These are phyloP conservation scores for Ustilaginoidea virens DNA, from an alignment of 2,329 filamentous ascomycete species.

Conservation along the genomic window DNA sequence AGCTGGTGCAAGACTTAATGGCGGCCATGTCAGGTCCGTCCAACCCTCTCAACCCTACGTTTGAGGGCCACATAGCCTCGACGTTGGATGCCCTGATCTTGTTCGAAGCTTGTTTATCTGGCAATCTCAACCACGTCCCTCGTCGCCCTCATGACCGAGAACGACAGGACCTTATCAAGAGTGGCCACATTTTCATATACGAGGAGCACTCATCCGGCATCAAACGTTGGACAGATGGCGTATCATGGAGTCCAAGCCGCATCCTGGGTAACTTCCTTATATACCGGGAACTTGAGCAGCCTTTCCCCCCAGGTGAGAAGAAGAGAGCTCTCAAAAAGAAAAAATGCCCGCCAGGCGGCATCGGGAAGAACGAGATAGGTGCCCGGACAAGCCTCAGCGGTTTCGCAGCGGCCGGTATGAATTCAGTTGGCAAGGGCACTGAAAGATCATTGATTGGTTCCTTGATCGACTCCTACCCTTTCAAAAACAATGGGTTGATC, in stretches of 20 bases:
- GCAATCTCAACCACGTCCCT: constrained; percentile 57
- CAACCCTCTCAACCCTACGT: constrained; percentile 42
- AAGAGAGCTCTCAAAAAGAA: constrained; percentile 66
- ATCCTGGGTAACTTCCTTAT: constrained; percentile 76
- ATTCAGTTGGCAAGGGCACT: constrained; percentile 11
- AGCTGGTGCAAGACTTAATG: no score
- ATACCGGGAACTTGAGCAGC: constrained; percentile 67
- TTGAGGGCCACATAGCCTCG: constrained; percentile 48
- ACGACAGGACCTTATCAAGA: constrained; percentile 59
- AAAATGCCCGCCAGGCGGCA: constrained; percentile 22
- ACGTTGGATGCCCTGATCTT: constrained; percentile 65
- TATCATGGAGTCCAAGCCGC: constrained; percentile 79
- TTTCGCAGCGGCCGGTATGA: constrained; percentile 1
- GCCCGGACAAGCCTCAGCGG: constrained; percentile 6
- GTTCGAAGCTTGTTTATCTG: constrained; percentile 63
- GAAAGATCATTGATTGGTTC: constrained; percentile 52
- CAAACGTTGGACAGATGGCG: constrained; percentile 86
- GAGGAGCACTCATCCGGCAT: constrained; percentile 83
- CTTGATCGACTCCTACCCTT: constrained; percentile 76
- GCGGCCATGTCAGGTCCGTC: no score
- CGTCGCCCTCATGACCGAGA: constrained; percentile 79
- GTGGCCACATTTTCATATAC: constrained; percentile 81
- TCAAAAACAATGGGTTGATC: constrained; percentile 67
- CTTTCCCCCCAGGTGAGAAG: constrained; percentile 71
- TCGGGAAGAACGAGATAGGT: constrained; percentile 18